Conservation (phyloP, 2,329 filamentous ascomycete genomes). For the Fusarium vanettenii region DNA sequence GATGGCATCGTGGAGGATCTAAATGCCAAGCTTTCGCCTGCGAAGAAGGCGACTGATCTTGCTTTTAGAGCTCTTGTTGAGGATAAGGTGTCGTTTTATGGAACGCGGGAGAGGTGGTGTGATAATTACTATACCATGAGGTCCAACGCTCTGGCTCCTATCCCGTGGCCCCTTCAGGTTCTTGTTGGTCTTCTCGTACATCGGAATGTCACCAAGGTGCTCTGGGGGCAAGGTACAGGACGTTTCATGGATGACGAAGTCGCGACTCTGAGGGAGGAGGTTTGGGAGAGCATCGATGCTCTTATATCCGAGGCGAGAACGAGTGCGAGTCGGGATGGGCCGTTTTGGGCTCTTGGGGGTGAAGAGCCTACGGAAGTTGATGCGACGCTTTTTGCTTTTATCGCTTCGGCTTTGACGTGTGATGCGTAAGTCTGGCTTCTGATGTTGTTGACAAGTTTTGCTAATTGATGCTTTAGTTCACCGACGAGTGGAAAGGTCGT, state of each 20-base stretch:
- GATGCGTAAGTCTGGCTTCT: constrained; percentile 49
- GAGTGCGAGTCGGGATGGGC: constrained; percentile 35
- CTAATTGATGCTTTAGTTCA: constrained; percentile 48
- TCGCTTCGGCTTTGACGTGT: constrained; percentile 63
- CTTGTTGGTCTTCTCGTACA: constrained; percentile 64
- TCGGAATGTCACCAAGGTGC: constrained; percentile 53
- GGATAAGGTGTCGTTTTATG: constrained; percentile 70
- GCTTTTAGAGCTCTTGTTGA: constrained; percentile 66
- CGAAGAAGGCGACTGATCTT: constrained; percentile 60
- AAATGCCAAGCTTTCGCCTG: constrained; percentile 54
- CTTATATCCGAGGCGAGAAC: constrained; percentile 54
- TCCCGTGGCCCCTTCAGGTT: constrained; percentile 64
- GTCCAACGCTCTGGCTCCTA: constrained; percentile 56
- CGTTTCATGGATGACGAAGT: constrained; percentile 64
- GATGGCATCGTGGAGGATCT: constrained; percentile 59
- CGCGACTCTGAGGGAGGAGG: constrained; percentile 55
- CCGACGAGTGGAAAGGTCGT: constrained; percentile 60
- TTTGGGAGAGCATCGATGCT: constrained; percentile 64
- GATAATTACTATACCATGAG: constrained; percentile 71
- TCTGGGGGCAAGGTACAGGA: constrained; percentile 68
- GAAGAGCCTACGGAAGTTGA: constrained; percentile 67
- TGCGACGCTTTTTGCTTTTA: constrained; percentile 67
- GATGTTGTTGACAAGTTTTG: not conserved
- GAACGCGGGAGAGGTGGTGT: constrained; percentile 66
- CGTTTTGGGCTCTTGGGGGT: constrained; percentile 70